Evolutionary conservation across 2,329 filamentous ascomycete genomes (phyloP).

Genomic region (Neurospora sp.): DNA sequence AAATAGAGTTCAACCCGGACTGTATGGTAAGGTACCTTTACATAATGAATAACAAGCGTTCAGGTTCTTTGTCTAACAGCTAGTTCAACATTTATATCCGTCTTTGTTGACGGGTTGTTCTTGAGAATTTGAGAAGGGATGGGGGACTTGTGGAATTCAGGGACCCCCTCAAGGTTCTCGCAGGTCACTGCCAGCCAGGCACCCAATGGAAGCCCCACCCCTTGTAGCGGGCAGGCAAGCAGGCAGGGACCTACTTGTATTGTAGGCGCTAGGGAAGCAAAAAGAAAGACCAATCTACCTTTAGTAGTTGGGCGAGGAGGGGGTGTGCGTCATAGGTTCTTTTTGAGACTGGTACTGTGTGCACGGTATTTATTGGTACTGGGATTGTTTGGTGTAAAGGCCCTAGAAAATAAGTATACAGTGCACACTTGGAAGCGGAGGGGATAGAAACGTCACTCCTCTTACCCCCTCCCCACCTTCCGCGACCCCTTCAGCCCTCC

Average conservation of each 20-base stretch:
- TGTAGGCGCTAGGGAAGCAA: neutral
- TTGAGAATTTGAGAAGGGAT: neutral
- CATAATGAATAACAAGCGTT: neutral
- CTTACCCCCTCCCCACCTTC: neutral
- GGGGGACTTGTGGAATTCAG: neutral
- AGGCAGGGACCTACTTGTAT: neutral
- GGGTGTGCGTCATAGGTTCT: neutral
- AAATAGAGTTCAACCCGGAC: neutral
- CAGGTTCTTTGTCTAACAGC: neutral
- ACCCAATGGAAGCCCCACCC: neutral
- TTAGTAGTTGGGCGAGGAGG: neutral
- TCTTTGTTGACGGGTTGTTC: neutral
- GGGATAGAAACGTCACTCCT: neutral
- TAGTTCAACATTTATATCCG: neutral
- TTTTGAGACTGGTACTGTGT: neutral
- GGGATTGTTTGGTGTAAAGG: neutral
- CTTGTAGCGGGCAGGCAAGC: neutral
- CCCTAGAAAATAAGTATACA: neutral
- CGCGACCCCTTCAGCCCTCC: neutral
- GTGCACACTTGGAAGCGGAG: slow-evolving; percentile 1
- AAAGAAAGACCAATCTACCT: neutral
- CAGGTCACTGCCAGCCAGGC: neutral
- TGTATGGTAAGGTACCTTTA: neutral
- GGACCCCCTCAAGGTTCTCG: neutral
- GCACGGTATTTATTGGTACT: neutral